A percentile compares a stretch with the other conserved stretches of the same genome.
Evolutionary conservation across 192 early-diverging fungal genomes (phyloP).

Genomic region (Cetraspora pellucida): DNA sequence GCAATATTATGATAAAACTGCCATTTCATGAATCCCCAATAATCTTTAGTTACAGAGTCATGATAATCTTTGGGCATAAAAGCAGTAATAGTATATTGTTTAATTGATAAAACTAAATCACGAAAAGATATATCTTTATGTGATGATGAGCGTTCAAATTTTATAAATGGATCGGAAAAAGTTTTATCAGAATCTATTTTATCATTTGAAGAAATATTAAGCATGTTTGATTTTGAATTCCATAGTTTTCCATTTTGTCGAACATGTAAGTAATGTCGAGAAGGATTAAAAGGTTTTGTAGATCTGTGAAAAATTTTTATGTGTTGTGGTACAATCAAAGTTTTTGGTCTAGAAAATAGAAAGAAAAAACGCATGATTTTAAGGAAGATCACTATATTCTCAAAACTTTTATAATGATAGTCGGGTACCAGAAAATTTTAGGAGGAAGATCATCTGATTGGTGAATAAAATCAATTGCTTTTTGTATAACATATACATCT

Average conservation of each 20-base stretch:
- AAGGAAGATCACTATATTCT: too few species aligned
- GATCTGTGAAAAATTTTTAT: too few species aligned
- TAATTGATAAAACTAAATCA: constrained; percentile 9
- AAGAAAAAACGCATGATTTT: too few species aligned
- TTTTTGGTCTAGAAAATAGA: too few species aligned
- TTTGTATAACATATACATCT: too few species aligned
- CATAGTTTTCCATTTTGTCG: constrained; percentile 3
- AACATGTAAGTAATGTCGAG: neutral
- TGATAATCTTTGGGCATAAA: constrained; percentile 82
- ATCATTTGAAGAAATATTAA: neutral
- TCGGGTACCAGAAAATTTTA: too few species aligned
- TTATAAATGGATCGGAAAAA: neutral
- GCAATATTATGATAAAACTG: constrained; percentile 77
- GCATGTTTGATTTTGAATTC: constrained; percentile 2
- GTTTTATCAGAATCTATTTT: neutral
- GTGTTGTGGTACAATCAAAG: too few species aligned
- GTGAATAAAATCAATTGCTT: too few species aligned
- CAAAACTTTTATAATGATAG: too few species aligned
- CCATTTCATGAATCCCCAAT: constrained; percentile 75
- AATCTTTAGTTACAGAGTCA: constrained; percentile 72
- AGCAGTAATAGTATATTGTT: constrained; percentile 36
- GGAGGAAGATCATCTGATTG: too few species aligned
- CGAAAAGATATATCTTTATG: constrained; percentile 9
- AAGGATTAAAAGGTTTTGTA: too few species aligned
- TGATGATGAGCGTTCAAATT: neutral